Base-by-base conservation (phyloP, 768 basidiomycete genomes). In the Mycena filopes region DNA sequence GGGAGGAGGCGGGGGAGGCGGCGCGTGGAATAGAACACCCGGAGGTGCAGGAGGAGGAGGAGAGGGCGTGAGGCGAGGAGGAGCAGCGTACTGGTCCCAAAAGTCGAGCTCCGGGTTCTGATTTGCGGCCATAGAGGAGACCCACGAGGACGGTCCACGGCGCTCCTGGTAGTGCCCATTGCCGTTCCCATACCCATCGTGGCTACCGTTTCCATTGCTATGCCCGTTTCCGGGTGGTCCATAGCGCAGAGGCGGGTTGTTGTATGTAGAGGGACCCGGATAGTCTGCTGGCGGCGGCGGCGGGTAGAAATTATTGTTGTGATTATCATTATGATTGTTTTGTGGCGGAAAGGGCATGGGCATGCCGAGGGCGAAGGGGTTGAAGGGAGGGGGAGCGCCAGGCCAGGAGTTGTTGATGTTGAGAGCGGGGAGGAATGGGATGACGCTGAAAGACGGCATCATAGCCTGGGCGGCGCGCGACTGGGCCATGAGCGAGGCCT, bases 81-180 rank as follows among this genome's bases (percentile, higher is more conserved):
- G 63, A 16, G 43, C 64, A 4, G 29, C 58, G 60, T 40, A 62
- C 26, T 59, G 58, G 70, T 61, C 50, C 54, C 38, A 63, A 60
- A 47, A 53, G 40, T 47, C 62, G 18, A 58, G 57, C 28, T 56
- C 43, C 10, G 26, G 61, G 26, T 47, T 53, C 26, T 41, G 55
- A n/a, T 58, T 41, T 21, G 75, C 72, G 20, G 79, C 76, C 82
- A 82, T 83, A 1, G 81, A 80, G 20, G 81, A 78, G 1, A 82
- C 81, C 81, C 81, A 83, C 9, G 77, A 26, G 21, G 69, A 70
- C 5, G 69, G 61, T 21, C 51, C 58, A 25, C 33, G 43, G n/a
- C 29, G 28, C 16, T 43, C 38, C 26, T 55, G 63, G 8, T 10
- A 8, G 36, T 41, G 42, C 2, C 43, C 57, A 23, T 33, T 33